These are phyloP conservation scores for Ophiostoma novo-ulmi DNA, from an alignment of 2,329 filamentous ascomycete genomes.

Conservation along the genomic window DNA sequence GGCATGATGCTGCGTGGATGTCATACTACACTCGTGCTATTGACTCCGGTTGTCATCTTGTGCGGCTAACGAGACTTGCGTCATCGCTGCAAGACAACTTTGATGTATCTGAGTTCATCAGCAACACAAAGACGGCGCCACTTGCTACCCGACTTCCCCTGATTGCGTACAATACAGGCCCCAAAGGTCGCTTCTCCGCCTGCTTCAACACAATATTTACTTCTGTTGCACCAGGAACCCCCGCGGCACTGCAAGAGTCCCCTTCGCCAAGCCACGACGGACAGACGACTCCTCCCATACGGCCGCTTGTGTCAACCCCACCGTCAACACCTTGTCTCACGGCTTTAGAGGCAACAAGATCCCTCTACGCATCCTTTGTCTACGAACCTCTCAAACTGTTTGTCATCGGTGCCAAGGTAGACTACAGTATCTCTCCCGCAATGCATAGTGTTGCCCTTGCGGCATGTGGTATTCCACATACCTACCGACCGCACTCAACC, in stretches of 20 bases:
- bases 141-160: slow-evolving; percentile 46
- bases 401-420: slow-evolving; percentile 61
- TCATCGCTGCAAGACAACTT: slow-evolving; percentile 51
- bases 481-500: slow-evolving; percentile 57
- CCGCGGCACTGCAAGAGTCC: slow-evolving; percentile 17
- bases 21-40: slow-evolving; percentile 51
- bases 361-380: slow-evolving; percentile 57
- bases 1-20: slow-evolving; percentile 51
- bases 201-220: slow-evolving; percentile 47
- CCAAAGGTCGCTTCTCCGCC: slow-evolving; percentile 39
- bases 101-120: slow-evolving; percentile 44
- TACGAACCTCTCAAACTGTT: slow-evolving; percentile 63
- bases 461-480: slow-evolving; percentile 62
- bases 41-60: slow-evolving; percentile 54
- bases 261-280: not conserved
- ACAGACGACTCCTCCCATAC: not conserved
- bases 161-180: slow-evolving; percentile 43
- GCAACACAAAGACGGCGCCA: slow-evolving; percentile 42
- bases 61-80: slow-evolving; percentile 55
- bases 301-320: slow-evolving; percentile 30
- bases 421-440: slow-evolving; percentile 64
- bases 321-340: slow-evolving; percentile 44
- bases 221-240: slow-evolving; percentile 42
- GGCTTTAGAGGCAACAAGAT: slow-evolving; percentile 51
- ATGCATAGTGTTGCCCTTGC: slow-evolving; percentile 68